These are phyloP conservation scores for Marsdenia floribunda DNA, from an alignment of 257 asterid species.

Conservation along the genomic window DNA sequence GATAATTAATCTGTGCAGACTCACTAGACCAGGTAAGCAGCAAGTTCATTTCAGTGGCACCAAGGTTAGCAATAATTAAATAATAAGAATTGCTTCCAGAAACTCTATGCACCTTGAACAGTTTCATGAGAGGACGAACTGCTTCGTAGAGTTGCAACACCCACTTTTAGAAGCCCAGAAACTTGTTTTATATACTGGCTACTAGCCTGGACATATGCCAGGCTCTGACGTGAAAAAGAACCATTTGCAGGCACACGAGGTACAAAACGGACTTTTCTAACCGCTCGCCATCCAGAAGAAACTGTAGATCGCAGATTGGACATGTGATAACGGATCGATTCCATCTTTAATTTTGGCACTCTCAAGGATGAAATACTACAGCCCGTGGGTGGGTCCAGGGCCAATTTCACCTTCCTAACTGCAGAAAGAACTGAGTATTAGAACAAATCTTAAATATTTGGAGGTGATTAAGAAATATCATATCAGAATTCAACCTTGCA, in stretches of 20 bases:
- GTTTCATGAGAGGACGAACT: conserved; percentile 42
- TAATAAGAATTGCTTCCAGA: conserved; percentile 1
- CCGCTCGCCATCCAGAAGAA: conserved; percentile 43
- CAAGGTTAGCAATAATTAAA: not conserved
- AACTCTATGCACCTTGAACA: conserved; percentile 28
- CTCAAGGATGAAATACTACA: conserved; percentile 37
- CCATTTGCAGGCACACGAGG: conserved; percentile 37
- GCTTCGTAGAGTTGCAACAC: conserved; percentile 45
- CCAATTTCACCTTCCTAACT: conserved; percentile 46
- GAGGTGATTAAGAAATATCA: not conserved
- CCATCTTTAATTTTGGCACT: conserved; percentile 40
- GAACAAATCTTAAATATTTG: conserved; percentile 1
- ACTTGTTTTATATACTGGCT: conserved; percentile 47
- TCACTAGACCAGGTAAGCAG: not conserved
- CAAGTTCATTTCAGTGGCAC: not conserved
- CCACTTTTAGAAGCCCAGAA: conserved; percentile 50
- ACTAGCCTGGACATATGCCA: conserved; percentile 45
- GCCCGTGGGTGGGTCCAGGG: conserved; percentile 41
- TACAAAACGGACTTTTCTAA: conserved; percentile 32
- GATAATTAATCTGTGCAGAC: not conserved
- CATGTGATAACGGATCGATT: conserved; percentile 28
- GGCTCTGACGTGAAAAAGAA: conserved; percentile 47
- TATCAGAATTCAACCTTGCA: conserved; percentile 32
- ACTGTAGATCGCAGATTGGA: conserved; percentile 27
- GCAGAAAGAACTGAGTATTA: conserved; percentile 20